Evolutionary conservation across 2,329 filamentous ascomycete genomes (phyloP).

Genomic region (Arthrinium phaeospermum): DNA sequence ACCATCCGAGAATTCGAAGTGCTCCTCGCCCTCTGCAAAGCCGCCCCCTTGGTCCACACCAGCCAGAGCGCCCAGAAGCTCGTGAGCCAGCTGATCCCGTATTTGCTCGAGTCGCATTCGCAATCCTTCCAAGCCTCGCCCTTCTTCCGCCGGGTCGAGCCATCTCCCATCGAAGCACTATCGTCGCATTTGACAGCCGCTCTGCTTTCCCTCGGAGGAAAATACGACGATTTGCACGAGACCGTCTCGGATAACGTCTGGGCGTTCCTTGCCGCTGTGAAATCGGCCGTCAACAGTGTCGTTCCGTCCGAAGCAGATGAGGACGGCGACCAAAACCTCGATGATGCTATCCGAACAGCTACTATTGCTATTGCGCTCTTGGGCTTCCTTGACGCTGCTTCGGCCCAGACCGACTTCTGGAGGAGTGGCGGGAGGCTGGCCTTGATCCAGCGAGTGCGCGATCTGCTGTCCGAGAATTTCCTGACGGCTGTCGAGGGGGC

Average conservation of each 20-base stretch:
- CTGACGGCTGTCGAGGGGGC: slow-evolving; percentile 87
- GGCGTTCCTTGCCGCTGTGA: slow-evolving; percentile 75
- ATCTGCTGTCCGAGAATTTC: slow-evolving; percentile 82
- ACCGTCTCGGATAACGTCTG: slow-evolving; percentile 70
- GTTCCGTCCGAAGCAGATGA: slow-evolving; percentile 59
- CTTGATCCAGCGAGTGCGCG: slow-evolving; percentile 73
- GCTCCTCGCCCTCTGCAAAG: slow-evolving; percentile 87
- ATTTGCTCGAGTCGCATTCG: slow-evolving; percentile 82
- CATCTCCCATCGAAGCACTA: slow-evolving; percentile 86
- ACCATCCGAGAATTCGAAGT: slow-evolving; percentile 91
- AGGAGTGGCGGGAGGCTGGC: slow-evolving; percentile 72
- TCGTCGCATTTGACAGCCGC: slow-evolving; percentile 80
- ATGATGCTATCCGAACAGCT: slow-evolving; percentile 72
- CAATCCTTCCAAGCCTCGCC: slow-evolving; percentile 82
- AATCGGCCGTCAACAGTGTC: slow-evolving; percentile 62
- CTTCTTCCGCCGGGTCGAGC: slow-evolving; percentile 81
- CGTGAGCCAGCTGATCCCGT: slow-evolving; percentile 78
- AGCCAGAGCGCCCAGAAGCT: slow-evolving; percentile 78
- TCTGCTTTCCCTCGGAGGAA: slow-evolving; percentile 78
- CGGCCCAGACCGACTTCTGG: slow-evolving; percentile 83
- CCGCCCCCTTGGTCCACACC: slow-evolving; percentile 76
- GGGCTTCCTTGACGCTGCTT: slow-evolving; percentile 85
- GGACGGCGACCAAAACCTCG: slow-evolving; percentile 63
- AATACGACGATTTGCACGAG: slow-evolving; percentile 72
- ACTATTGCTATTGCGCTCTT: slow-evolving; percentile 85